These are phyloP conservation scores for Wallemia hederae DNA, from an alignment of 1,284 basidiomycete genomes.

Conservation along the genomic window DNA sequence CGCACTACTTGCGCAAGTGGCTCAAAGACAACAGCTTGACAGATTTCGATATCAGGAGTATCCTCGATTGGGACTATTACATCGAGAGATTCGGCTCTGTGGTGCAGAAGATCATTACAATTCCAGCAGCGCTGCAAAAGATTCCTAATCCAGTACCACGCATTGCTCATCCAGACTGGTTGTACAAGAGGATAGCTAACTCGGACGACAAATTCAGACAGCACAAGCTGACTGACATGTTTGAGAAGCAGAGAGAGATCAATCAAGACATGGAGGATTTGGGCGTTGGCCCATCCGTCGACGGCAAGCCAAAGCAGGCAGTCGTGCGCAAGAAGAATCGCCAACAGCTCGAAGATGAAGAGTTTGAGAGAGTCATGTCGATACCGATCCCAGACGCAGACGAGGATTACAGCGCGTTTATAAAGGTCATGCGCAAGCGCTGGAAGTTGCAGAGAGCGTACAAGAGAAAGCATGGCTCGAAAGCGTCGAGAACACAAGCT, in stretches of 20 bases:
- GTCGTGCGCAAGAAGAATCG: conserved; percentile 23
- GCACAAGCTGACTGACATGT: conserved; percentile 90
- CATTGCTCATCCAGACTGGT: conserved; percentile 90
- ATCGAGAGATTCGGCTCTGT: conserved; percentile 92
- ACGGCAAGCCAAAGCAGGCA: conserved; percentile 8
- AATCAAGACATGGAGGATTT: conserved; percentile 7
- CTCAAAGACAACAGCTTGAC: conserved; percentile 68
- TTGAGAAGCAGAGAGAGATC: conserved; percentile 25
- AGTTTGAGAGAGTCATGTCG: conserved; percentile 6
- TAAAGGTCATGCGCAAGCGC: conserved; percentile 43
- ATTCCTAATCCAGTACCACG: conserved; percentile 87
- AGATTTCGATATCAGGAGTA: conserved; percentile 73
- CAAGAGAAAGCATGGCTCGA: conserved; percentile 16
- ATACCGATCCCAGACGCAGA: conserved; percentile 26
- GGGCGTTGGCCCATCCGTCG: background rate
- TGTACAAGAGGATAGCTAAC: conserved; percentile 64
- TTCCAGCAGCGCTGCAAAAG: conserved; percentile 94
- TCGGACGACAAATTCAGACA: conserved; percentile 92
- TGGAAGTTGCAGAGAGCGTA: conserved; percentile 38
- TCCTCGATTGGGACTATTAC: conserved; percentile 96
- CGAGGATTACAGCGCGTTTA: conserved; percentile 45
- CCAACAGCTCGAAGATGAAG: conserved; percentile 8
- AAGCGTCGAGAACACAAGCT: conserved; percentile 20
- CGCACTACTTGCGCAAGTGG: conserved; percentile 80
- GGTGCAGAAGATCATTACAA: conserved; percentile 96